These are phyloP conservation scores for Collybiopsis luxurians DNA, from an alignment of 768 basidiomycete genomes.

Conservation along the genomic window DNA sequence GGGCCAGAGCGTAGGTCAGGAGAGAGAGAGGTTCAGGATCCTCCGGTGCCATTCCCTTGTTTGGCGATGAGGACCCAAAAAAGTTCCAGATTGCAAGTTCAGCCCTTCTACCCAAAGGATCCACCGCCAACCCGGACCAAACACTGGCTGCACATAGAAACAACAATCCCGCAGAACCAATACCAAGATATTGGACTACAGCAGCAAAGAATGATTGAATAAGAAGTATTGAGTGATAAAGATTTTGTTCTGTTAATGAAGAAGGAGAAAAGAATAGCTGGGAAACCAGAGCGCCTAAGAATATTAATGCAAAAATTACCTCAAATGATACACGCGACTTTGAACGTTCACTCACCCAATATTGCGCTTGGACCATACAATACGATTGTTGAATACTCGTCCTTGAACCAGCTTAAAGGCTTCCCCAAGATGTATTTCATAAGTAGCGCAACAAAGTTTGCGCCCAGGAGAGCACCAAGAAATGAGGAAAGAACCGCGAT, in stretches of 20 bases:
- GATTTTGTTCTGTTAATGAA: conserved; percentile 47
- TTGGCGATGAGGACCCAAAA: neutral
- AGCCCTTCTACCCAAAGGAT: conserved; percentile 26
- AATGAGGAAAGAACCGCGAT: conserved; percentile 46
- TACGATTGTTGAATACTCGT: conserved; percentile 55
- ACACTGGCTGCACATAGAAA: conserved; percentile 62
- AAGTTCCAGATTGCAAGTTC: neutral
- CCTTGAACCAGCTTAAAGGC: conserved; percentile 86
- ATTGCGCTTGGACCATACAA: conserved; percentile 77
- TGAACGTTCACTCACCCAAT: conserved; percentile 43
- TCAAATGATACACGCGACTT: neutral
- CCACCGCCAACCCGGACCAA: conserved; percentile 52
- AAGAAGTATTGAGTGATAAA: conserved; percentile 61
- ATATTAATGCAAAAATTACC: neutral
- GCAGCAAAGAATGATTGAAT: conserved; percentile 56
- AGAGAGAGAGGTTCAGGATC: neutral
- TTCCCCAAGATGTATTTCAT: conserved; percentile 62
- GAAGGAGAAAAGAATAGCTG: conserved; percentile 56
- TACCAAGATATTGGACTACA: conserved; percentile 55
- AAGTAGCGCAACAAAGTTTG: conserved; percentile 70
- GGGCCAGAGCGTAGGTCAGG: neutral
- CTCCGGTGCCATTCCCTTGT: no score
- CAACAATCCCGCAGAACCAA: conserved; percentile 78
- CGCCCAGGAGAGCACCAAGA: conserved; percentile 54
- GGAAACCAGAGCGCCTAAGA: conserved; percentile 56